Base-by-base conservation (phyloP, 2,329 filamentous ascomycete species). In the Fusarium buxicola region DNA sequence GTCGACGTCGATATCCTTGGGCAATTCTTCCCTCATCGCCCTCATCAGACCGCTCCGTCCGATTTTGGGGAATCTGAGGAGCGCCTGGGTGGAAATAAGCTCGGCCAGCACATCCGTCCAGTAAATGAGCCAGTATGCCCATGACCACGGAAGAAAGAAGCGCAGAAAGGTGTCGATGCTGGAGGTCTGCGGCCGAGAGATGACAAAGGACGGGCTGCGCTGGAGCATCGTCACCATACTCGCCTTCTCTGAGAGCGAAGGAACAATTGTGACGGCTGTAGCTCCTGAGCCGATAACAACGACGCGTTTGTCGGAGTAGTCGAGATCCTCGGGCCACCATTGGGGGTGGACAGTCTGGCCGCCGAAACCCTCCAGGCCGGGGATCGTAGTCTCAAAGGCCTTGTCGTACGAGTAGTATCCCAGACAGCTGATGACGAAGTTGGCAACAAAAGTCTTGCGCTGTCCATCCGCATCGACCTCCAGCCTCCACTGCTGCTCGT, bases 261-360 rank as follows among this genome's bases (percentile, higher is more conserved):
- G 92, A 4, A 96, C 74, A 1, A 96, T 81, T 0, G 92, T 95
- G 44, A 94, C 78, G 7, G 92, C 89, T 0, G 92, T 96, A 3
- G 92, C 92, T 8, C 92, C 92, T 13, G 86, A 89, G 13, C 92
- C 92, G 60, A 95, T 86, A 55, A 94, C 81, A 38, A 92, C 83
- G 18, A 94, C 80, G 39, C 85, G 85, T 75, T 93, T 92, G 73
- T 81, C 80, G 7, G 80, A 75, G 72, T 89, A 89, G 68, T 91
- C 84, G 34, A 91, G 77, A 43, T 87, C 81, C 53, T 89, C 78
- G 0, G 90, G 89, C 91, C 91, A 94, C 80, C 90, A 92, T 69
- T 92, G 90, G 0, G 90, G 90, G 62, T 92, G 89, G 5, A 90
- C 78, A 7, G 87, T 78, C 27, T 80, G 73, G 28, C 90, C 89